A percentile compares a stretch with the other conserved stretches of the same genome.
These are phyloP conservation scores for Grifola frondosa DNA, from an alignment of 1,284 basidiomycete species.

Conservation along the genomic window DNA sequence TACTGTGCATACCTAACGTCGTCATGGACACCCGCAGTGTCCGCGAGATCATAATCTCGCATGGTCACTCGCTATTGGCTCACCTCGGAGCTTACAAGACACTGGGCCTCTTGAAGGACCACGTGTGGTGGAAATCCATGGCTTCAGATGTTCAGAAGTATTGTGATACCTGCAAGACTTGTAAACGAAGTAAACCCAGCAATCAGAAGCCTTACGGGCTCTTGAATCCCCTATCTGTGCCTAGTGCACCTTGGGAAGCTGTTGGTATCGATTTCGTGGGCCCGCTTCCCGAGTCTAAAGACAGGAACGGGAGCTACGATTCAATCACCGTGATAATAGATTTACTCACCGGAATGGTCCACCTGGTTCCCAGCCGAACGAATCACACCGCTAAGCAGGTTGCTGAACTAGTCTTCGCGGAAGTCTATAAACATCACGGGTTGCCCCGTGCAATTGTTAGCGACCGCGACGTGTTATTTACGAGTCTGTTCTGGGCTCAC, in stretches of 20 bases:
- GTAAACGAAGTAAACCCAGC: slow-evolving; percentile 21
- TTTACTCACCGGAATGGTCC: slow-evolving; percentile 32
- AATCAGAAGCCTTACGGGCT: slow-evolving; percentile 25
- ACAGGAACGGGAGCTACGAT: slow-evolving; percentile 1
- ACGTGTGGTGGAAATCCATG: slow-evolving; percentile 32
- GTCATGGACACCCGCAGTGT: slow-evolving; percentile 14
- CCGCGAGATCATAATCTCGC: slow-evolving; percentile 25
- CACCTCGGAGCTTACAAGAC: slow-evolving; percentile 27
- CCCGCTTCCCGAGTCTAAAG: slow-evolving; percentile 31
- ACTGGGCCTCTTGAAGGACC: slow-evolving; percentile 19
- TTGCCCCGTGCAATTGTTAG: slow-evolving; percentile 39
- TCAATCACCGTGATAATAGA: slow-evolving; percentile 31
- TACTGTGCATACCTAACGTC: slow-evolving; percentile 26
- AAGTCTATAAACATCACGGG: slow-evolving; percentile 40
- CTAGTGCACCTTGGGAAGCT: slow-evolving; percentile 25
- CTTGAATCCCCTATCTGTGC: slow-evolving; percentile 19
- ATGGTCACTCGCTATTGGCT: slow-evolving; percentile 28
- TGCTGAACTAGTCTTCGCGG: slow-evolving; percentile 38
- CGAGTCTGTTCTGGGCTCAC: slow-evolving; percentile 39
- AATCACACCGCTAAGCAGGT: slow-evolving; percentile 34
- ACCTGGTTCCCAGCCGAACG: slow-evolving; percentile 25
- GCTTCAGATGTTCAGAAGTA: slow-evolving; percentile 19
- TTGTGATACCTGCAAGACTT: slow-evolving; percentile 26
- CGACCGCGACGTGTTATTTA: slow-evolving; percentile 43
- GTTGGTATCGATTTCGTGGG: slow-evolving; percentile 39